Evolutionary conservation across 2,329 filamentous ascomycete genomes (phyloP).

Genomic region (Phialophora tarda): DNA sequence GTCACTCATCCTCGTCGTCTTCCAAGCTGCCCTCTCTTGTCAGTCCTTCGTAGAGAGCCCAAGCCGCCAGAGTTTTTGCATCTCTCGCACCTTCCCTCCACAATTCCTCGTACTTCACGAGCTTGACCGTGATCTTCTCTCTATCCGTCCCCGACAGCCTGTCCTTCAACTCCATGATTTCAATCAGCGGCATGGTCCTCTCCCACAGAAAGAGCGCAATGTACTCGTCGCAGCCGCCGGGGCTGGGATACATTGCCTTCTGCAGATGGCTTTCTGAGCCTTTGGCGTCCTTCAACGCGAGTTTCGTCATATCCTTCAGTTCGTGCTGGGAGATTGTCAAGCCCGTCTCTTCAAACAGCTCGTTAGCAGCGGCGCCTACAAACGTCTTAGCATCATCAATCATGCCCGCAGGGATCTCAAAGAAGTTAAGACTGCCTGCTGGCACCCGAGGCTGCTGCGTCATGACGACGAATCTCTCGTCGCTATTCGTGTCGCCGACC

Average conservation of each 20-base stretch:
- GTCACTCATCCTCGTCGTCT: neutral
- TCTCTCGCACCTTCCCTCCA: slow-evolving; percentile 62
- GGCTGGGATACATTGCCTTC: slow-evolving; percentile 59
- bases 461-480: slow-evolving; percentile 55
- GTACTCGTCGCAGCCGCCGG: slow-evolving; percentile 64
- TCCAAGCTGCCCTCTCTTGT: slow-evolving; percentile 48
- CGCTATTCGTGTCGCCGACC: slow-evolving; percentile 40
- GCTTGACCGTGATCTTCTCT: slow-evolving; percentile 64
- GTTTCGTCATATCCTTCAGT: slow-evolving; percentile 59
- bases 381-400: slow-evolving; percentile 61
- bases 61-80: slow-evolving; percentile 61
- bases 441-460: slow-evolving; percentile 64
- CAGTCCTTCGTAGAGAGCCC: slow-evolving; percentile 61
- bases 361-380: slow-evolving; percentile 59
- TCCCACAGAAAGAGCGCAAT: slow-evolving; percentile 62
- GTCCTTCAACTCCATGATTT: slow-evolving; percentile 58
- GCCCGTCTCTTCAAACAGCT: slow-evolving; percentile 63
- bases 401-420: slow-evolving; percentile 67
- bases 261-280: slow-evolving; percentile 49
- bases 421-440: slow-evolving; percentile 59
- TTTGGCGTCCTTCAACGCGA: slow-evolving; percentile 45
- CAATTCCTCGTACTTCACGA: slow-evolving; percentile 57
- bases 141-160: slow-evolving; percentile 61
- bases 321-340: slow-evolving; percentile 56
- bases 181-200: slow-evolving; percentile 55